Evolutionary conservation across 2,329 filamentous ascomycete species (phyloP), one percentile per base, ranked within the genome.

Genomic region (Talaromyces sp.): DNA sequence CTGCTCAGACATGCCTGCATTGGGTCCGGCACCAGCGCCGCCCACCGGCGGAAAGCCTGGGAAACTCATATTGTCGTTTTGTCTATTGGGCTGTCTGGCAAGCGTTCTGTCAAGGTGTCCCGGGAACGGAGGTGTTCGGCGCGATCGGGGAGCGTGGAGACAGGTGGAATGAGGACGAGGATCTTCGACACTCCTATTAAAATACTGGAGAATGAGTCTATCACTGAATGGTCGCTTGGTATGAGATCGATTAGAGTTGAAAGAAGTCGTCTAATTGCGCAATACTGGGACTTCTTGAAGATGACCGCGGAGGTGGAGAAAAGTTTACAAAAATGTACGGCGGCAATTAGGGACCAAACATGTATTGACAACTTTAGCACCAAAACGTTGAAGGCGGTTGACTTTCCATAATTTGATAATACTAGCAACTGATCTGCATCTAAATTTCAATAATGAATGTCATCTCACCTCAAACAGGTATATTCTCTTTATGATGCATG

Each of bases 1-100:
- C 68, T 81, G 78, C 16, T 81, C 78, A 60, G 66, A 79, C 76
- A 81, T 75, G 35, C 64, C 65, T 31, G 66, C 63, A 60, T 56
- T 61, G 16, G 71, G 71, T 42, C 69, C 67, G 37, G 68, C 68
- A 35, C 71, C 71, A 40, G 73, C 57, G 39, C 66, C 69, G 63
- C 68, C 72, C 67, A 74, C 67, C 16, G 71, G 69, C 35, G 54
- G 65, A 67, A 73, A 73, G 52, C 73, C 72, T 25, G 76, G 72
- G 61, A 76, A 69, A 63, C 68, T 77, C 76, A 78, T 78, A 48
- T 42, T 60, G 21, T 57, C 54, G 35, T 2, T 62, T 35, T 37
- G 28, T 35, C n/a, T 46, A 40, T 40, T 40, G n/a, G 35, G 40
- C 4, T 44, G n/a, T 21, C 6, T 21, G 46, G 6, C n/a, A 54